A percentile compares a stretch with the other conserved stretches of the same genome.
Evolutionary conservation across 2,329 filamentous ascomycete genomes (phyloP).

Genomic region (Truncatella angustata): DNA sequence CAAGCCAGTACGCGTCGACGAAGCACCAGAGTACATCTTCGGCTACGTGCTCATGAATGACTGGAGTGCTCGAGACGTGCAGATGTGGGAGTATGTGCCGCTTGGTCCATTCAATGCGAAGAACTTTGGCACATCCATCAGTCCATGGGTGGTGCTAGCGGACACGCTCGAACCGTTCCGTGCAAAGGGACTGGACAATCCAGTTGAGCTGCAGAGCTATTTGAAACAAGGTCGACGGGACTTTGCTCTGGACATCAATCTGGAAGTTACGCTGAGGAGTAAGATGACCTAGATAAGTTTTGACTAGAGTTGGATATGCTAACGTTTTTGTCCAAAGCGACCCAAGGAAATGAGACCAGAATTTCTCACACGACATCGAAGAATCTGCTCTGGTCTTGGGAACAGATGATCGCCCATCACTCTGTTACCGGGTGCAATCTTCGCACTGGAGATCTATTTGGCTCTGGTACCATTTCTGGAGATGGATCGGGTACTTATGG

Average conservation of each 20-base stretch:
- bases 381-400: slow-evolving; percentile 75
- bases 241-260: slow-evolving; percentile 65
- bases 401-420: slow-evolving; percentile 81
- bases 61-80: slow-evolving; percentile 81
- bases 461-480: slow-evolving; percentile 71
- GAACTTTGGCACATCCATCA: slow-evolving; percentile 78
- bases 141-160: slow-evolving; percentile 74
- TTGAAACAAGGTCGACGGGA: slow-evolving; percentile 58
- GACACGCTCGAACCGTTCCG: slow-evolving; percentile 66
- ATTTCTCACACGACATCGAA: slow-evolving; percentile 60
- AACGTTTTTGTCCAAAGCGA: neutral
- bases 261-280: slow-evolving; percentile 66
- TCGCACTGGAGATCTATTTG: slow-evolving; percentile 71
- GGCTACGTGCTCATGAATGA: slow-evolving; percentile 83
- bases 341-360: slow-evolving; percentile 48
- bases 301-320: neutral
- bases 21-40: slow-evolving; percentile 71
- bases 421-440: slow-evolving; percentile 74
- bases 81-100: slow-evolving; percentile 81
- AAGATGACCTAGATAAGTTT: slow-evolving; percentile 19
- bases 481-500: slow-evolving; percentile 35
- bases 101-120: slow-evolving; percentile 81
- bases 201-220: slow-evolving; percentile 34
- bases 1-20: slow-evolving; percentile 56
- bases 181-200: slow-evolving; percentile 29